Evolutionary conservation across 805 yeast species (phyloP).

Genomic region (Dipodascopsis uninucleata): DNA sequence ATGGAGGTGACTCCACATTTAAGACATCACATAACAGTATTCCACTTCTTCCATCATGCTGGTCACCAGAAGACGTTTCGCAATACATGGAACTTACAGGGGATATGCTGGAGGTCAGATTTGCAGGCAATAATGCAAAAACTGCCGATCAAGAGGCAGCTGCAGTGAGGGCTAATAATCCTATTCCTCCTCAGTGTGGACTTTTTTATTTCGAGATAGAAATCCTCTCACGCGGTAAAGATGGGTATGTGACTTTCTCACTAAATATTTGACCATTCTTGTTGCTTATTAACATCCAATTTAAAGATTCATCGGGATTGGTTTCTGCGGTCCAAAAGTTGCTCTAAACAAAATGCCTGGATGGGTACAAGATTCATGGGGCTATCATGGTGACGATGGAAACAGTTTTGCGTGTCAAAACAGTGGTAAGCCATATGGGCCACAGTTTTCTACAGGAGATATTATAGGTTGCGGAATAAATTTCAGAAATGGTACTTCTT

Average conservation of each 20-base stretch:
- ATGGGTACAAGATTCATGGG: slow-evolving; percentile 47
- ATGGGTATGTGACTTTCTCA: slow-evolving; percentile 28
- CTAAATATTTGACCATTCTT: not conserved
- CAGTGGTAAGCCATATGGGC: slow-evolving; percentile 41
- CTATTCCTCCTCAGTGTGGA: slow-evolving; percentile 43
- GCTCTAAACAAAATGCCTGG: slow-evolving; percentile 45
- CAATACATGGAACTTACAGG: slow-evolving; percentile 14
- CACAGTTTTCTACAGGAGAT: slow-evolving; percentile 55
- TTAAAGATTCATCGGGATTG: slow-evolving; percentile 42
- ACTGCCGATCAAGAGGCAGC: slow-evolving; percentile 27
- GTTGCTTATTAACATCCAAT: slow-evolving; percentile 1
- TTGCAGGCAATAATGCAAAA: slow-evolving; percentile 12
- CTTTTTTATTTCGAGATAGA: slow-evolving; percentile 52
- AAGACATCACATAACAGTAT: no score
- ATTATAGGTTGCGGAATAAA: slow-evolving; percentile 82
- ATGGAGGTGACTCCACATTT: no score
- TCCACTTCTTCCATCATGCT: slow-evolving; percentile 21
- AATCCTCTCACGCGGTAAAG: slow-evolving; percentile 39
- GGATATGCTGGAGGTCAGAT: slow-evolving; percentile 20
- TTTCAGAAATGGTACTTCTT: slow-evolving; percentile 57
- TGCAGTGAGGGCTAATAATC: slow-evolving; percentile 25
- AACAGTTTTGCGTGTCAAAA: slow-evolving; percentile 41
- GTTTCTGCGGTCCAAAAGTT: slow-evolving; percentile 41
- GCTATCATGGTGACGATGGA: slow-evolving; percentile 54
- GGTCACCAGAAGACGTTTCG: slow-evolving; percentile 18